Evolutionary conservation across 129 eudicot genomes (phyloP), one percentile per base, ranked within the genome.

Genomic region (Cynara cardunculus): DNA sequence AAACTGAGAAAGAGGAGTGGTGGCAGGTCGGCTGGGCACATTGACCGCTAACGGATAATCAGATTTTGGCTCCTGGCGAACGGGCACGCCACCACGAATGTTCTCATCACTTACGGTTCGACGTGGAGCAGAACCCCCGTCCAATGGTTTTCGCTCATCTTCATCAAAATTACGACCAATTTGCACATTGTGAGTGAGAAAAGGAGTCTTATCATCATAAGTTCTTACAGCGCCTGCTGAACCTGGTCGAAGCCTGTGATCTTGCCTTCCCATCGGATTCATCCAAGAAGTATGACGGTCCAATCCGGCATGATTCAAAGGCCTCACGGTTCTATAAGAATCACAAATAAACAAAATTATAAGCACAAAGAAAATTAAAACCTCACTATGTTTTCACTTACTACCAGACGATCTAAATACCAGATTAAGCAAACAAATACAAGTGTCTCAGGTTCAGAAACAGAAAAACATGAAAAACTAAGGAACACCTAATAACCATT

Each of bases 111-210:
- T 88, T 3, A 91, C 89, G 0, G 95, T 88, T 66, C 99, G 81
- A 7, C 97, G 91, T 5, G 94, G 97, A 4, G 72, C 85, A 0
- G 91, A 86, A 9, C 69, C 82, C 12, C 97, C 97, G 84, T 92
- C 97, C 81, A 94, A 85, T 0, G 97, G 97, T 86, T 91, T 94
- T 41, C 99, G 79, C 78, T 95, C 97, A 83, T 95, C 99, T 87
- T 95, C 99, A 27, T 95, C 99, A 59, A 95, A 95, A 80, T 95
- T 86, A 19, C 97, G 88, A 10, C 97, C 99, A 70, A 95, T 90
- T 66, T 81, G 88, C 7, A 80, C 74, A 62, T 68, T 83, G 35
- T 85, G 87, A 34, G 81, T 71, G 24, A 94, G 85, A 85, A 95
- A 95, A 0, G 97, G 90, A 0, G 90, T 79, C 85, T 92, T 92